Conservation (phyloP, 345 rosid genomes). For the Eutrema yunnanense region DNA sequence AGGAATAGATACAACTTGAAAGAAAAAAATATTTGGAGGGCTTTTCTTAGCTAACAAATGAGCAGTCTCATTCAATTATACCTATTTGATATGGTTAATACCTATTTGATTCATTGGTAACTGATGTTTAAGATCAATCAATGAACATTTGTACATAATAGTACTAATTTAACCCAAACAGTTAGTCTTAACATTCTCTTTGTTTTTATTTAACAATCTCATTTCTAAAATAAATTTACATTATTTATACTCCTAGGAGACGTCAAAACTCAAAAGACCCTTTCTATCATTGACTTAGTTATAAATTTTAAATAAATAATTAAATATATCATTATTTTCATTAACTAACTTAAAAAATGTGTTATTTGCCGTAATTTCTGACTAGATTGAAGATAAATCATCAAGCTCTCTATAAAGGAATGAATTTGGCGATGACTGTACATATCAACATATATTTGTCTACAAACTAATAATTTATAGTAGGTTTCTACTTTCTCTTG, state of each 20-base stretch:
- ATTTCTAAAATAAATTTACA: not conserved
- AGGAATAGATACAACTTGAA: no score
- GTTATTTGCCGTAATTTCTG: not conserved
- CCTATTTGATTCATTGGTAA: not conserved
- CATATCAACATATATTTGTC: not conserved
- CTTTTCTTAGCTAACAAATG: no score
- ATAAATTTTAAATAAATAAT: not conserved
- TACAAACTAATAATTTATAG: not conserved
- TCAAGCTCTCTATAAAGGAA: not conserved
- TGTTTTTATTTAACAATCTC: not conserved
- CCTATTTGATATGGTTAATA: not conserved
- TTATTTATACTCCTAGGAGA: not conserved
- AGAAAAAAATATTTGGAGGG: no score
- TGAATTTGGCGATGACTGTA: not conserved
- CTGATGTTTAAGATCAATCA: not conserved
- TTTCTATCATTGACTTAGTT: not conserved
- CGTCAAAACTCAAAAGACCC: not conserved
- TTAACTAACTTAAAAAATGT: not conserved
- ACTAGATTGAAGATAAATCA: not conserved
- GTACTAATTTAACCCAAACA: not conserved
- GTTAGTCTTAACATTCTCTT: not conserved
- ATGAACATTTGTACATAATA: not conserved
- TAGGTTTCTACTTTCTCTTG: slow-evolving; percentile 2
- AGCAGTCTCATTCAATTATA: no score
- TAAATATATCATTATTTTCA: not conserved